Evolutionary conservation across 2,329 filamentous ascomycete species (phyloP), one percentile per base, ranked within the genome.

Genomic region (Seiridium cupressi): DNA sequence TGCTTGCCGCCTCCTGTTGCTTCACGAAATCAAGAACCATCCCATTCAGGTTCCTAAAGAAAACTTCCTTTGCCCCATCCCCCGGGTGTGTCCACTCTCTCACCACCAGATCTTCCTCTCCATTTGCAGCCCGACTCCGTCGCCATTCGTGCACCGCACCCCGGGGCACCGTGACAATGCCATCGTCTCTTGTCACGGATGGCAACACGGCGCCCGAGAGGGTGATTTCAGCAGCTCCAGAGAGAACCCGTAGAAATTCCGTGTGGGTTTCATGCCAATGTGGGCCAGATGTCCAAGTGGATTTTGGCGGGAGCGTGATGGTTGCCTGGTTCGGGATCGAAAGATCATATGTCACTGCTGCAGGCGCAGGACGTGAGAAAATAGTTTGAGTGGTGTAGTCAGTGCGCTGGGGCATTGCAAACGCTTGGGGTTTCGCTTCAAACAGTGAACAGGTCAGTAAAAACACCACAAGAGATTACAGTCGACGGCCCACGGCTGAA

Each of bases 311-410:
- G 0, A 83, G 72, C 1, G 74, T 75, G 56, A 82, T 79, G 5
- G 73, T 77, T 9, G 79, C 76, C 38, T 74, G 68, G 42, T 69
- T 68, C 1, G 66, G 63, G 4, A 61, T 59, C 1, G 77, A 74
- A 26, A 82, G 74, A 64, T 81, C 65, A 55, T 69, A 91, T 59
- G 88, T 88, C 1, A 79, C 91, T 59, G 84, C 84, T 32, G 88
- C 88, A 0, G 89, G 89, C 2, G 84, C 83, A 40, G 85, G 61
- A 18, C 66, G 60, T 31, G 60, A 61, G 61, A 68, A 68, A 2
- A 57, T 59, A 5, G 49, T 3, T n/a, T 11, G 26, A 8, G 49
- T 7, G 32, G 49, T 7, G 13, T 36, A 53, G 34, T 18, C 11
- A 13, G 34, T 58, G 3, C 49, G 49, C 4, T 2, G 47, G 4